Conservation (phyloP, 192 early-diverging fungal species). For the Podila epigama region DNA sequence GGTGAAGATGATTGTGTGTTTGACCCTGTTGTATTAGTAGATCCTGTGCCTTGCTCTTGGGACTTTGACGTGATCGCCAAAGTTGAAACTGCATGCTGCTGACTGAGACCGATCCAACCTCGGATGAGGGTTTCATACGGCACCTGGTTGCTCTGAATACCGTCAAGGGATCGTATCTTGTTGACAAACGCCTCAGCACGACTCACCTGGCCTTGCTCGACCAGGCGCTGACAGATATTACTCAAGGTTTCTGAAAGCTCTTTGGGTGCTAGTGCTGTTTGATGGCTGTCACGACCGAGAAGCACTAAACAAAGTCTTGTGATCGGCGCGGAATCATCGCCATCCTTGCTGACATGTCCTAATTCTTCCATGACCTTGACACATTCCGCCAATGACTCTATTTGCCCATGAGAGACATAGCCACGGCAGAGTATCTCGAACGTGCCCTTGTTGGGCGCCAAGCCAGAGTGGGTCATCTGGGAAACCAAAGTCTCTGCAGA, state of each 20-base stretch:
- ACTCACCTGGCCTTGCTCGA: slow-evolving; percentile 14
- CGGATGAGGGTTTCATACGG: slow-evolving; percentile 28
- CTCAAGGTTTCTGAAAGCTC: not conserved
- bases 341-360: not conserved
- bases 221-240: slow-evolving; percentile 21
- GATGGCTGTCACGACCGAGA: not conserved
- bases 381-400: slow-evolving; percentile 12
- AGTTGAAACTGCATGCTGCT: slow-evolving; percentile 12
- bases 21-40: too few species aligned
- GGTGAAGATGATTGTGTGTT: not conserved
- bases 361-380: slow-evolving; percentile 23
- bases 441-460: slow-evolving; percentile 16
- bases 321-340: not conserved
- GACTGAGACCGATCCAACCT: slow-evolving; percentile 45
- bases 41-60: too few species aligned
- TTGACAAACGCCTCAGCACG: slow-evolving; percentile 24
- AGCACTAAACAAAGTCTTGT: not conserved
- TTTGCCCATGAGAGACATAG: slow-evolving; percentile 18
- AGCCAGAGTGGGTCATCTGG: slow-evolving; percentile 11
- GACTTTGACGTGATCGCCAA: slow-evolving; percentile 3
- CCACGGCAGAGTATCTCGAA: slow-evolving; percentile 31
- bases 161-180: not conserved
- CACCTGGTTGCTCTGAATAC: slow-evolving; percentile 8
- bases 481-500: slow-evolving; percentile 20
- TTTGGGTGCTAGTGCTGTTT: not conserved